phyloP scores from a whole-genome alignment of 768 basidiomycete genomes.

The Tricholoma terreum region DNA sequence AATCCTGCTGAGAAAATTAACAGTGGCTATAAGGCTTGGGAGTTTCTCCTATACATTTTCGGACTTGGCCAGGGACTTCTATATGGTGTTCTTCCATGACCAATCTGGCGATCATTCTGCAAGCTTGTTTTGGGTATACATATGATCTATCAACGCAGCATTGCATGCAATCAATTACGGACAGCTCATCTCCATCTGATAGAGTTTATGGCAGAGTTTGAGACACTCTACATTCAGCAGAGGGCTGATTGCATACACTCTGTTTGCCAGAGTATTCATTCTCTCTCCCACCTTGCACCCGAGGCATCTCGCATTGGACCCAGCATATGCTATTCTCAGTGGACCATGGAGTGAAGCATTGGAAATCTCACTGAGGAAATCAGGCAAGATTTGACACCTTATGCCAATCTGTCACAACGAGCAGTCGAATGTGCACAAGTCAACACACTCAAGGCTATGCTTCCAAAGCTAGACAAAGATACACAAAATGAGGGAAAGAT shows the following conservation, averaged over 20 bases:
- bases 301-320: constrained; percentile 6
- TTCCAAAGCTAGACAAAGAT: constrained; percentile 15
- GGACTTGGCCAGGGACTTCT: constrained; percentile 10
- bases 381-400: constrained; percentile 17
- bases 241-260: constrained; percentile 29
- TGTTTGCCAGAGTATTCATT: constrained; percentile 28
- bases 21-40: constrained; percentile 29
- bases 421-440: constrained; percentile 13
- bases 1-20: constrained; percentile 40
- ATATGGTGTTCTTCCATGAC: constrained; percentile 6
- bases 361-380: constrained; percentile 15
- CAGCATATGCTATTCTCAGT: constrained; percentile 9
- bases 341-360: constrained; percentile 11
- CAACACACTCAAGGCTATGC: constrained; percentile 19
- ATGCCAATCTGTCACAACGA: constrained; percentile 17
- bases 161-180: not conserved
- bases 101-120: constrained; percentile 11
- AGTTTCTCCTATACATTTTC: constrained; percentile 10
- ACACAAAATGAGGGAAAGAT: not conserved
- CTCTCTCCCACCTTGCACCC: constrained; percentile 9
- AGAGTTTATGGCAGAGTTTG: constrained; percentile 31
- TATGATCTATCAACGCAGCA: constrained; percentile 9
- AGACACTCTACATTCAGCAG: constrained; percentile 30
- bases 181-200: constrained; percentile 14
- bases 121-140: constrained; percentile 8